Conservation (phyloP, 2,329 filamentous ascomycete genomes). For the Sphaerostilbella broomeana region DNA sequence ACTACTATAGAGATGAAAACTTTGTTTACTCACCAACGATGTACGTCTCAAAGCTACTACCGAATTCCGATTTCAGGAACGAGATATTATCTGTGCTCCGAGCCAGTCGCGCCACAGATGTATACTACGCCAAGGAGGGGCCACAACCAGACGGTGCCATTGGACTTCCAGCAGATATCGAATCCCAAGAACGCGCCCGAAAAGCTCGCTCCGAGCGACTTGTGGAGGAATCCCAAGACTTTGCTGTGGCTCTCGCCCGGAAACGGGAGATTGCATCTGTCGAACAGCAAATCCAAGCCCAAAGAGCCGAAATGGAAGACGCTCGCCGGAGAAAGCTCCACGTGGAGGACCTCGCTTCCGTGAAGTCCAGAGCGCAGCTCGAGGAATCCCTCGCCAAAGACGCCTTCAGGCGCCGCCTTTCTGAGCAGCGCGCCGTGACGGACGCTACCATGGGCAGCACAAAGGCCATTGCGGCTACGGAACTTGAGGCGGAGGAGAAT, state of each 20-base stretch:
- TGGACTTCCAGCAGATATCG: constrained; percentile 45
- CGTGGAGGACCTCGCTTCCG: constrained; percentile 36
- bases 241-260: constrained; percentile 40
- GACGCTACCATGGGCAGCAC: constrained; percentile 39
- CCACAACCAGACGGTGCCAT: constrained; percentile 47
- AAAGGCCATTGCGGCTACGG: constrained; percentile 39
- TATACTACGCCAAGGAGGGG: constrained; percentile 48
- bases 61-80: constrained; percentile 31
- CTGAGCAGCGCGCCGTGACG: constrained; percentile 42
- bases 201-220: constrained; percentile 40
- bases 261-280: constrained; percentile 45
- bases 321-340: constrained; percentile 41
- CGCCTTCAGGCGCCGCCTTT: constrained; percentile 30
- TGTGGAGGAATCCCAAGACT: constrained; percentile 42
- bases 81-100: constrained; percentile 43
- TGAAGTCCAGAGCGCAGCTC: constrained; percentile 39
- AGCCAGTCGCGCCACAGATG: constrained; percentile 45
- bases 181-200: constrained; percentile 44
- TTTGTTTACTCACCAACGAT: constrained; percentile 59
- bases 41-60: constrained; percentile 47
- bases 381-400: constrained; percentile 36
- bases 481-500: constrained; percentile 39
- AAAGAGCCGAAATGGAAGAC: constrained; percentile 47
- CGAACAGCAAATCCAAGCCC: constrained; percentile 43
- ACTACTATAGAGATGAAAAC: constrained; percentile 45